Conservation (phyloP, 139 green algal species). For the Auxenochlorella pyrenoidosa region DNA sequence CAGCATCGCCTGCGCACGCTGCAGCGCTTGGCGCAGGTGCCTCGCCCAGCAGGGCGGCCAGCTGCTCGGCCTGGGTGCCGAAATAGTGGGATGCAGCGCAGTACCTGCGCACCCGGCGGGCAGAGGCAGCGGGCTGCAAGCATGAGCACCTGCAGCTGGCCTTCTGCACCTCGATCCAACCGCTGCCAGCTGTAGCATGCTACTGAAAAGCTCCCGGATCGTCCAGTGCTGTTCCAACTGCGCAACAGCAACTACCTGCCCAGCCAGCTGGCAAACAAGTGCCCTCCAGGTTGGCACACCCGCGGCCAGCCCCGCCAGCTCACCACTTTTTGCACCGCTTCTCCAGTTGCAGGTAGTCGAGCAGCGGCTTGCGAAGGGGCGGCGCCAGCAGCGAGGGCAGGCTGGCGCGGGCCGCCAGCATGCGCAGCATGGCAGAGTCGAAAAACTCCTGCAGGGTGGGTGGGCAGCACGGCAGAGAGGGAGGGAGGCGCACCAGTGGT, state of each 20-base stretch:
- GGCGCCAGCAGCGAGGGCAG: neutral
- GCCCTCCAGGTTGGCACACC: too few species aligned
- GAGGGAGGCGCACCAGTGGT: too few species aligned
- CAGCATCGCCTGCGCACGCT: conserved; percentile 17
- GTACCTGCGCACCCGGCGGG: too few species aligned
- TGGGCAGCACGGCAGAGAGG: neutral
- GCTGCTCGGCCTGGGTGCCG: neutral
- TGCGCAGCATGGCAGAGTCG: neutral
- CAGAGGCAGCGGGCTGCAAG: too few species aligned
- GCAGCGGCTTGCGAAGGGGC: conserved; percentile 10
- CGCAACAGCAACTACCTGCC: too few species aligned
- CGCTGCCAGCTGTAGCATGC: too few species aligned
- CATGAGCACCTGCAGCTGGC: too few species aligned
- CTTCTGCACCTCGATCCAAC: too few species aligned
- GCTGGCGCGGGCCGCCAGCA: neutral
- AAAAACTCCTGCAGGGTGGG: conserved; percentile 9
- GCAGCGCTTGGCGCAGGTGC: neutral
- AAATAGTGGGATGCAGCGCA: conserved; percentile 1
- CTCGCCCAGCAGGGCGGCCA: neutral
- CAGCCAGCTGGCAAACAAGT: too few species aligned
- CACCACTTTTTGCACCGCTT: conserved; percentile 5
- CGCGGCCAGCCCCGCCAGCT: neutral
- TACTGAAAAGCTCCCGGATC: too few species aligned
- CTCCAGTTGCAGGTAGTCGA: conserved; percentile 26
- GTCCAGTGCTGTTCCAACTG: too few species aligned